Conservation (phyloP, 1,284 basidiomycete genomes). For the Tilletiopsis washingtonensis region DNA sequence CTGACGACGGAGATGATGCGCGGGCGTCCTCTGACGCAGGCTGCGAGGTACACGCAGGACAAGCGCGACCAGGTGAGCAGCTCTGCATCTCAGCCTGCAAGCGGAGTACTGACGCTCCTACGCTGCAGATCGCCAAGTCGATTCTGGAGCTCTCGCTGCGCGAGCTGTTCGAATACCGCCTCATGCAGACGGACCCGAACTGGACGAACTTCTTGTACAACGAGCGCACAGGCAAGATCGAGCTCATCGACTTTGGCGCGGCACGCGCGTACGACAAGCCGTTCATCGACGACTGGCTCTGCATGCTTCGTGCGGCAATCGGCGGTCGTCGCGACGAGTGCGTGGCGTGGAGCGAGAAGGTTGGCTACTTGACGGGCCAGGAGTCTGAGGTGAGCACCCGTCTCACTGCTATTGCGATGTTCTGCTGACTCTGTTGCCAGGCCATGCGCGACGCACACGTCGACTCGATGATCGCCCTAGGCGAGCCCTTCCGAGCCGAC, state of each 20-base stretch:
- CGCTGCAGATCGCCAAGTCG: conserved; percentile 65
- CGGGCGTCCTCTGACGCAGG: conserved; percentile 68
- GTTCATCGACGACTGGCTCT: conserved; percentile 84
- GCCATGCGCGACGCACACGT: conserved; percentile 83
- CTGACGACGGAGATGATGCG: conserved; percentile 82
- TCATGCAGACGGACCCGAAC: conserved; percentile 99
- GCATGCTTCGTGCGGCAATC: conserved; percentile 70
- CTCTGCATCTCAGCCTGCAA: background rate
- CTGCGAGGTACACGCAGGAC: conserved; percentile 58
- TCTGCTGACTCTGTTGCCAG: conserved; percentile 49
- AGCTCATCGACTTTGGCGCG: conserved; percentile 93
- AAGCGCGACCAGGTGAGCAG: conserved; percentile 64
- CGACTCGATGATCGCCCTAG: conserved; percentile 66
- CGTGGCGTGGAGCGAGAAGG: conserved; percentile 62
- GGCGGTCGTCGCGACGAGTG: conserved; percentile 64
- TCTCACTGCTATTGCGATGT: background rate
- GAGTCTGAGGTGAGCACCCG: conserved; percentile 62
- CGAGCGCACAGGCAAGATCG: conserved; percentile 54
- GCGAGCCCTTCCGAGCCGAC: conserved; percentile 64
- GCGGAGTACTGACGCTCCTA: background rate
- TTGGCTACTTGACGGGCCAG: conserved; percentile 84
- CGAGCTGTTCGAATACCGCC: conserved; percentile 80
- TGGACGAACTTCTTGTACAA: conserved; percentile 97
- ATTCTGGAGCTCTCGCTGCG: conserved; percentile 78
- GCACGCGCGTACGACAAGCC: conserved; percentile 73